phyloP scores from a whole-genome alignment of 2,329 filamentous ascomycete species.

The Botrytis elliptica region DNA sequence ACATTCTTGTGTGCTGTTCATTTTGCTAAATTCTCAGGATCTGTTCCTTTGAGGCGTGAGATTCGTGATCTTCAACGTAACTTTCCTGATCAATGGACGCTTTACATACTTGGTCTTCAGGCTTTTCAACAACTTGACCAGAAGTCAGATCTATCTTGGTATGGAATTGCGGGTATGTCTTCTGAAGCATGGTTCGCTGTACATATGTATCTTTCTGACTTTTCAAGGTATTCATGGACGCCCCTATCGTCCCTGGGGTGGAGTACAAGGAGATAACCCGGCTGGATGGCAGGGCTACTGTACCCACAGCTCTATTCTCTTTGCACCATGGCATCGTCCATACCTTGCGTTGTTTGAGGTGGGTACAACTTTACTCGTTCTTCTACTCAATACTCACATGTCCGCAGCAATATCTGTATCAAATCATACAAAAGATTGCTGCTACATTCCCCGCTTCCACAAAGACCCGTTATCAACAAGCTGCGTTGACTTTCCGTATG shows the following conservation, averaged over 20 bases:
- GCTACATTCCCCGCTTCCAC: slow-evolving; percentile 48
- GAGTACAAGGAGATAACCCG: slow-evolving; percentile 44
- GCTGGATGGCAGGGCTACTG: slow-evolving; percentile 55
- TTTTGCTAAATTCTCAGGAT: slow-evolving; percentile 25
- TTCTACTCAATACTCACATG: slow-evolving; percentile 9
- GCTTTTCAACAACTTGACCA: slow-evolving; percentile 64
- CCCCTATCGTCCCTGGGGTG: slow-evolving; percentile 61
- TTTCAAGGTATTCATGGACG: slow-evolving; percentile 70
- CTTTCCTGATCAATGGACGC: slow-evolving; percentile 63
- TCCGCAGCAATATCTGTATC: slow-evolving; percentile 51
- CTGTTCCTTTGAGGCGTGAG: slow-evolving; percentile 55
- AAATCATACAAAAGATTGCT: slow-evolving; percentile 48
- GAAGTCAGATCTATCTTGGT: slow-evolving; percentile 70
- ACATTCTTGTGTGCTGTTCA: not conserved
- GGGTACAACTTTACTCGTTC: not conserved
- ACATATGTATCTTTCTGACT: not conserved
- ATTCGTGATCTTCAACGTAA: slow-evolving; percentile 65
- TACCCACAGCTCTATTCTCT: slow-evolving; percentile 71
- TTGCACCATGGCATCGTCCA: slow-evolving; percentile 80
- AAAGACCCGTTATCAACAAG: slow-evolving; percentile 47
- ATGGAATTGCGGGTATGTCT: slow-evolving; percentile 67
- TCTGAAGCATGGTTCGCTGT: slow-evolving; percentile 38
- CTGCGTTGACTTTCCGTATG: slow-evolving; percentile 44
- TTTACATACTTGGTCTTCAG: slow-evolving; percentile 73
- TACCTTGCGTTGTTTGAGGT: slow-evolving; percentile 67